Conservation (phyloP, 2,329 filamentous ascomycete genomes). For the Stylonectria norvegica region DNA sequence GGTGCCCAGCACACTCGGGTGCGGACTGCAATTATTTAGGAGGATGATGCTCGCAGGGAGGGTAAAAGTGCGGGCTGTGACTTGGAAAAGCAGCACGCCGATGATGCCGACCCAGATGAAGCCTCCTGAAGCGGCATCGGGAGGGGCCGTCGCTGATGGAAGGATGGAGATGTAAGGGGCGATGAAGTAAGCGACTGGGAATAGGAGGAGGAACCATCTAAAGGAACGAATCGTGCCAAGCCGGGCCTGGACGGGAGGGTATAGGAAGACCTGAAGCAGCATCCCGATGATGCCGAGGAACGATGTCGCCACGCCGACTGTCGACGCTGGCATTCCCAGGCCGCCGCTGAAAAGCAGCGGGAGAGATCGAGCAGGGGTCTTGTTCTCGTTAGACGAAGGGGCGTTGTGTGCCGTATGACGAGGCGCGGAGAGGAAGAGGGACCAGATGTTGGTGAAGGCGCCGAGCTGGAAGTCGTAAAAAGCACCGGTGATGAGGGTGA, state of each 20-base stretch:
- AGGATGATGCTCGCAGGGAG: constrained; percentile 57
- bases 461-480: constrained; percentile 69
- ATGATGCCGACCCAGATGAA: constrained; percentile 20
- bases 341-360: constrained; percentile 61
- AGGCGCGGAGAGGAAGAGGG: constrained; percentile 65
- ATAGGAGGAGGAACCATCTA: constrained; percentile 61
- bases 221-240: constrained; percentile 67
- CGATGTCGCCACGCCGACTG: constrained; percentile 66
- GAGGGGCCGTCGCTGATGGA: constrained; percentile 13
- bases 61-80: constrained; percentile 68
- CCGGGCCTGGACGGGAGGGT: constrained; percentile 60
- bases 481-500: constrained; percentile 59
- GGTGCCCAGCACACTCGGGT: constrained; percentile 55
- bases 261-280: constrained; percentile 64
- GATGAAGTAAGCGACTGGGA: constrained; percentile 64
- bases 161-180: constrained; percentile 63
- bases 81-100: constrained; percentile 63
- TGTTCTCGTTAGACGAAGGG: constrained; percentile 23
- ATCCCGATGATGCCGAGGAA: constrained; percentile 68
- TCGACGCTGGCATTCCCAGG: constrained; percentile 62
- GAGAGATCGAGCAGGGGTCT: constrained; percentile 23
- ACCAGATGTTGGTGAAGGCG: constrained; percentile 66
- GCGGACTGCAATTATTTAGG: constrained; percentile 58
- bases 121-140: constrained; percentile 11
- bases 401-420: constrained; percentile 39